These are phyloP conservation scores for Aethionema arabicum DNA, from an alignment of 345 rosid genomes.

Conservation along the genomic window DNA sequence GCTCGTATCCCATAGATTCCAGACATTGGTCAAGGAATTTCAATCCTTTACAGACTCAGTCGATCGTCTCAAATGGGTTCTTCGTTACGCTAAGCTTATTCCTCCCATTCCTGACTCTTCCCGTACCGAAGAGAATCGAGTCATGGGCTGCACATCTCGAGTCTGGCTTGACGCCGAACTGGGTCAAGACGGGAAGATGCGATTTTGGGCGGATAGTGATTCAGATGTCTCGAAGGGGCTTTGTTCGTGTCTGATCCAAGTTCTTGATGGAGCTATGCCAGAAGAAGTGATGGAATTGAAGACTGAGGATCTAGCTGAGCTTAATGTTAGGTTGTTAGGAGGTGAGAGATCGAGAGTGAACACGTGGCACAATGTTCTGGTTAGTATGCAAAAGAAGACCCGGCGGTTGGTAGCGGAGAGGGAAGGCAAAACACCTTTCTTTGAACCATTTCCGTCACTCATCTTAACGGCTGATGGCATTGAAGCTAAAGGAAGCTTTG, in stretches of 20 bases:
- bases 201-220: conserved; percentile 80
- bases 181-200: conserved; percentile 64
- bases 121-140: conserved; percentile 68
- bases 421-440: conserved; percentile 54
- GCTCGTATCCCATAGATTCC: conserved; percentile 49
- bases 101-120: conserved; percentile 57
- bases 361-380: conserved; percentile 92
- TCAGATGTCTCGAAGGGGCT: conserved; percentile 81
- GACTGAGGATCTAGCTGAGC: conserved; percentile 65
- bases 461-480: conserved; percentile 57
- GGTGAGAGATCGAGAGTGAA: conserved; percentile 75
- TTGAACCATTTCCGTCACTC: conserved; percentile 82
- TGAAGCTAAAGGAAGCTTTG: conserved; percentile 82
- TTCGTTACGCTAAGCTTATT: conserved; percentile 58
- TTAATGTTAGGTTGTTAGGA: conserved; percentile 62
- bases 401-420: conserved; percentile 57
- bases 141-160: conserved; percentile 93
- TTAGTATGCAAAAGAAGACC: conserved; percentile 89
- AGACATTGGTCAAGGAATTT: conserved; percentile 58
- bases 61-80: conserved; percentile 72
- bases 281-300: conserved; percentile 71
- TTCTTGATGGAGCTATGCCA: conserved; percentile 68
- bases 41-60: conserved; percentile 54
- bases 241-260: conserved; percentile 67
- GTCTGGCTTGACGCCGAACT: conserved; percentile 80